Evolutionary conservation across 1,139 yeast genomes (phyloP).

Genomic region (Candida frijolesensis): DNA sequence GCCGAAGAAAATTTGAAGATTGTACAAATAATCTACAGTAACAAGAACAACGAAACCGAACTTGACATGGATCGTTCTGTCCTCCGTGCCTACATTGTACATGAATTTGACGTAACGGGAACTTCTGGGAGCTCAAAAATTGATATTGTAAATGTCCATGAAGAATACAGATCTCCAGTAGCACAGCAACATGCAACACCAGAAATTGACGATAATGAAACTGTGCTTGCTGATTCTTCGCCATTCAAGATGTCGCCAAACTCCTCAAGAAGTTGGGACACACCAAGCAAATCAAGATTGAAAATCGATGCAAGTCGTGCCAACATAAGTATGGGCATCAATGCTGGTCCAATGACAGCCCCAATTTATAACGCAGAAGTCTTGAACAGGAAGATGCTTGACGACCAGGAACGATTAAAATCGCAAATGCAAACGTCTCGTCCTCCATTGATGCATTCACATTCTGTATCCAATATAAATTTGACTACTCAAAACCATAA

Average conservation of each 20-base stretch:
- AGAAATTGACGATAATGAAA: slow-evolving; percentile 41
- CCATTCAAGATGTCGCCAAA: slow-evolving; percentile 27
- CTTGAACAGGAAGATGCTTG: slow-evolving; percentile 9
- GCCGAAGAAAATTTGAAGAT: slow-evolving; percentile 29
- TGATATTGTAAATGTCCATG: slow-evolving; percentile 21
- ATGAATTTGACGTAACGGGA: slow-evolving; percentile 23
- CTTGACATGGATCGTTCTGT: slow-evolving; percentile 20
- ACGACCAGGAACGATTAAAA: slow-evolving; percentile 11
- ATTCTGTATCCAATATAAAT: slow-evolving; percentile 10
- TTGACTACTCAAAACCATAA: background rate
- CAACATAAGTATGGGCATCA: slow-evolving; percentile 8
- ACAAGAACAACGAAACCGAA: slow-evolving; percentile 10
- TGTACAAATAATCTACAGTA: slow-evolving; percentile 33
- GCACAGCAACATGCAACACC: background rate
- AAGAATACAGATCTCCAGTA: background rate
- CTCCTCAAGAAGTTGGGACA: slow-evolving; percentile 13
- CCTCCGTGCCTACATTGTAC: slow-evolving; percentile 32
- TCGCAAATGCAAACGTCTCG: slow-evolving; percentile 8
- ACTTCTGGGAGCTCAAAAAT: slow-evolving; percentile 15
- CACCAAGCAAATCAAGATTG: slow-evolving; percentile 16
- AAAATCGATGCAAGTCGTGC: slow-evolving; percentile 16
- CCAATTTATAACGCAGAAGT: slow-evolving; percentile 33
- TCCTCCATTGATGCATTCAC: slow-evolving; percentile 13
- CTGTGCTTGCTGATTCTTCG: slow-evolving; percentile 44
- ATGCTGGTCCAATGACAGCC: slow-evolving; percentile 39